These are phyloP conservation scores for Paraphaeosphaeria minitans DNA, from an alignment of 2,329 filamentous ascomycete genomes.

Conservation along the genomic window DNA sequence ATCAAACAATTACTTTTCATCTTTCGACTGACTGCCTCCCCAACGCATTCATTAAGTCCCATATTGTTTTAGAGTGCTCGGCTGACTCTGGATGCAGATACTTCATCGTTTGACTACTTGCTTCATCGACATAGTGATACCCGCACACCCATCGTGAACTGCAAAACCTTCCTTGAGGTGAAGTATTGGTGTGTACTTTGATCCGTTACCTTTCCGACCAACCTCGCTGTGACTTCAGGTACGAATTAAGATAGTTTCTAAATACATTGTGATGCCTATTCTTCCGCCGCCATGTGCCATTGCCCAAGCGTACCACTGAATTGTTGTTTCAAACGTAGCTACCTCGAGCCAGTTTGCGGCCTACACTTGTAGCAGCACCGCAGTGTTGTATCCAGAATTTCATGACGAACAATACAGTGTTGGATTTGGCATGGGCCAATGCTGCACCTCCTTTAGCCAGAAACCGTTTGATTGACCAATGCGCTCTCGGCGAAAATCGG, in stretches of 20 bases:
- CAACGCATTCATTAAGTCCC: not conserved
- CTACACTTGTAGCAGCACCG: too few species aligned
- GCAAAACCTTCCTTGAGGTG: not conserved
- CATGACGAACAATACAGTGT: too few species aligned
- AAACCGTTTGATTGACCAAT: not conserved
- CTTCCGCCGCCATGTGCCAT: not conserved
- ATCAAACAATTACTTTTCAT: slow-evolving; percentile 46
- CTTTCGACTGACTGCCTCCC: slow-evolving; percentile 42
- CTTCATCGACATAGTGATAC: not conserved
- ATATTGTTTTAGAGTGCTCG: too few species aligned
- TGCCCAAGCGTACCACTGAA: not conserved
- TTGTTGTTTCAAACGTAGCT: not conserved
- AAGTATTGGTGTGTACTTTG: too few species aligned
- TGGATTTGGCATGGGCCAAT: too few species aligned
- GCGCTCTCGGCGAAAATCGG: slow-evolving; percentile 4
- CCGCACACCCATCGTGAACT: not conserved
- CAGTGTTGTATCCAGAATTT: too few species aligned
- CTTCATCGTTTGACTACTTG: not conserved
- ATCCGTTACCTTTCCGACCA: too few species aligned
- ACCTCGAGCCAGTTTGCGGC: too few species aligned
- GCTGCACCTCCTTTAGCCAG: not conserved
- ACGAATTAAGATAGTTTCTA: too few species aligned
- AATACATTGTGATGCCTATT: not conserved
- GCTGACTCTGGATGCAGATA: not conserved
- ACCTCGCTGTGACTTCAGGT: too few species aligned